Evolutionary conservation across 2,329 filamentous ascomycete species (phyloP).

Genomic region (Exophiala sp.): DNA sequence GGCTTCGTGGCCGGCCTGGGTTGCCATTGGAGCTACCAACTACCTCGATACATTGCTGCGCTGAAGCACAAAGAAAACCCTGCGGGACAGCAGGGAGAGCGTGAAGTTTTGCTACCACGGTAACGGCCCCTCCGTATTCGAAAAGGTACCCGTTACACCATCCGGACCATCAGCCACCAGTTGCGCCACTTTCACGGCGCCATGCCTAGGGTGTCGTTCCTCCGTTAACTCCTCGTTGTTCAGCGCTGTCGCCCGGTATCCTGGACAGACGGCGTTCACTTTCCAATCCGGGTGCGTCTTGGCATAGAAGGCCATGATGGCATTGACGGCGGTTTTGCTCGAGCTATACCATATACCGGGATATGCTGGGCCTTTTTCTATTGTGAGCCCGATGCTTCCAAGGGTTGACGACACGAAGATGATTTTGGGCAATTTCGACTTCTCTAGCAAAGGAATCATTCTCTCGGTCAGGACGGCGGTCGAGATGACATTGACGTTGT

Average conservation of each 20-base stretch:
- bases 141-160: slow-evolving; percentile 23
- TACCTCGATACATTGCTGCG: slow-evolving; percentile 30
- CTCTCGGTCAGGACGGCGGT: slow-evolving; percentile 24
- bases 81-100: slow-evolving; percentile 8
- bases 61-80: not conserved
- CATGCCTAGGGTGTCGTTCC: slow-evolving; percentile 21
- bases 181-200: slow-evolving; percentile 21
- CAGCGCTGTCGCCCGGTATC: slow-evolving; percentile 18
- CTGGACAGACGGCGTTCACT: slow-evolving; percentile 27
- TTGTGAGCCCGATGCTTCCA: slow-evolving; percentile 17
- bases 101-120: slow-evolving; percentile 23
- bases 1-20: slow-evolving; percentile 78
- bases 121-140: slow-evolving; percentile 16
- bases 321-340: slow-evolving; percentile 24
- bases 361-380: slow-evolving; percentile 7
- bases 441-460: slow-evolving; percentile 23
- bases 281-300: slow-evolving; percentile 21
- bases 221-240: slow-evolving; percentile 17
- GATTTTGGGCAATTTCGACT: slow-evolving; percentile 23
- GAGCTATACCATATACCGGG: slow-evolving; percentile 18
- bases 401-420: slow-evolving; percentile 22
- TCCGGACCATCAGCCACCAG: slow-evolving; percentile 22
- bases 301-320: slow-evolving; percentile 24
- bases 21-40: slow-evolving; percentile 64
- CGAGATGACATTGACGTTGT: slow-evolving; percentile 29